Conservation (phyloP, 2,329 filamentous ascomycete genomes). For the Colletotrichum sojae region DNA sequence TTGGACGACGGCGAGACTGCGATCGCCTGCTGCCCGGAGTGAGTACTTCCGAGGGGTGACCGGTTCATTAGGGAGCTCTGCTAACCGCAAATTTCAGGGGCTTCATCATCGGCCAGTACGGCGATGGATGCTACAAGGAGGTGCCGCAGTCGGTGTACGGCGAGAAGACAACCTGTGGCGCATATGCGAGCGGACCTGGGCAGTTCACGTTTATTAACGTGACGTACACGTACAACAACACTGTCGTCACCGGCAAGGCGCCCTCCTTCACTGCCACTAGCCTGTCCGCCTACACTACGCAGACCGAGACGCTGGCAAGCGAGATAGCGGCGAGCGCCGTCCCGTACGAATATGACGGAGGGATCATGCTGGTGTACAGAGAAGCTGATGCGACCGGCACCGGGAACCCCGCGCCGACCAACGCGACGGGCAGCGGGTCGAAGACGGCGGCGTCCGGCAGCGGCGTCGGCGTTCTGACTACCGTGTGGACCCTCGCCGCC, state of each 20-base stretch:
- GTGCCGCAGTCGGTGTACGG: slow-evolving; percentile 21
- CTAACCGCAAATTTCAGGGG: not conserved
- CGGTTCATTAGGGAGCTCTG: no score
- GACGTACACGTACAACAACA: slow-evolving; percentile 32
- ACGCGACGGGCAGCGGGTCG: slow-evolving; percentile 6
- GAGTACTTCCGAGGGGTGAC: not conserved
- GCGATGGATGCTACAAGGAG: not conserved
- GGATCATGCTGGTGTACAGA: not conserved
- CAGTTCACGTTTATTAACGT: not conserved
- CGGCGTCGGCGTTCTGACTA: not conserved
- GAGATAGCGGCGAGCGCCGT: not conserved
- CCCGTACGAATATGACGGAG: not conserved
- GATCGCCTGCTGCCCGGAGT: slow-evolving; percentile 24
- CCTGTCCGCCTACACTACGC: not conserved
- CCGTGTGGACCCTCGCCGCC: slow-evolving; percentile 16
- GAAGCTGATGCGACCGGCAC: not conserved
- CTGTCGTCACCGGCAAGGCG: not conserved
- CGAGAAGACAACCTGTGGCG: not conserved
- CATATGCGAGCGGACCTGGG: rapidly evolving
- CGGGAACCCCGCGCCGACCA: not conserved
- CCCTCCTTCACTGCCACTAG: not conserved
- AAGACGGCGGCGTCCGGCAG: slow-evolving; percentile 5
- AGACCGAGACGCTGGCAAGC: not conserved
- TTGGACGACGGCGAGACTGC: slow-evolving; percentile 13
- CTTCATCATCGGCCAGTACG: no score